phyloP scores from a whole-genome alignment of 2,329 filamentous ascomycete species.

The Elsinoe ampelina region DNA sequence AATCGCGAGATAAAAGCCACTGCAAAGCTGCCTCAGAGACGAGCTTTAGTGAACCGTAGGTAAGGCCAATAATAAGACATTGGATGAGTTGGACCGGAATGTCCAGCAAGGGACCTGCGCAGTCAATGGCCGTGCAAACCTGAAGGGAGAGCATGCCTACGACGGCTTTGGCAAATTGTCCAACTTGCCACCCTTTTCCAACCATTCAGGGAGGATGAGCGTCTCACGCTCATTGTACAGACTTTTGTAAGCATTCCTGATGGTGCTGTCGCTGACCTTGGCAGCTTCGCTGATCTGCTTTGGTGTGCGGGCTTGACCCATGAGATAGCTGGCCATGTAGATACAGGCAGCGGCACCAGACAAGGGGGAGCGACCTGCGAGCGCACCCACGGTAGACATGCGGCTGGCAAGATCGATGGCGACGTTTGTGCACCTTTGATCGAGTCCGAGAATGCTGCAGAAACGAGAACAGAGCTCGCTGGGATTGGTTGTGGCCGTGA shows the following conservation, averaged over 20 bases:
- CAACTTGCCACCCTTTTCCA: slow-evolving; percentile 62
- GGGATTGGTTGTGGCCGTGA: slow-evolving; percentile 22
- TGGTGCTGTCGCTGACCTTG: slow-evolving; percentile 91
- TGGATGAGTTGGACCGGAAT: background rate
- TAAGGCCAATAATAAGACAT: too few relatives aligned
- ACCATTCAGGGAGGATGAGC: slow-evolving; percentile 67
- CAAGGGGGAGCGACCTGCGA: slow-evolving; percentile 86
- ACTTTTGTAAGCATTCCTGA: slow-evolving; percentile 89
- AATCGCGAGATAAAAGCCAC: background rate
- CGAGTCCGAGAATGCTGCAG: slow-evolving; percentile 71
- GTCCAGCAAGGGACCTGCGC: background rate
- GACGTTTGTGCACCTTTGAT: slow-evolving; percentile 68
- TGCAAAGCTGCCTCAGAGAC: background rate
- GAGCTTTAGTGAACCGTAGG: background rate
- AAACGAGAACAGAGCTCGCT: slow-evolving; percentile 68
- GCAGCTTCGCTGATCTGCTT: slow-evolving; percentile 79
- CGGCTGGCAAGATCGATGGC: slow-evolving; percentile 69
- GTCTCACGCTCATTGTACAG: slow-evolving; percentile 66
- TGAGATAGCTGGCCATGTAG: slow-evolving; percentile 85
- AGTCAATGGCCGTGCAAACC: background rate
- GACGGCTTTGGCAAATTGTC: slow-evolving; percentile 53
- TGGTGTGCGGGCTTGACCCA: slow-evolving; percentile 68
- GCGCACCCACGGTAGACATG: slow-evolving; percentile 65
- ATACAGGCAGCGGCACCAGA: slow-evolving; percentile 93
- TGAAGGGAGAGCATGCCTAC: background rate